Conservation (phyloP, 345 rosid genomes). For the Aquilaria malaccensis region DNA sequence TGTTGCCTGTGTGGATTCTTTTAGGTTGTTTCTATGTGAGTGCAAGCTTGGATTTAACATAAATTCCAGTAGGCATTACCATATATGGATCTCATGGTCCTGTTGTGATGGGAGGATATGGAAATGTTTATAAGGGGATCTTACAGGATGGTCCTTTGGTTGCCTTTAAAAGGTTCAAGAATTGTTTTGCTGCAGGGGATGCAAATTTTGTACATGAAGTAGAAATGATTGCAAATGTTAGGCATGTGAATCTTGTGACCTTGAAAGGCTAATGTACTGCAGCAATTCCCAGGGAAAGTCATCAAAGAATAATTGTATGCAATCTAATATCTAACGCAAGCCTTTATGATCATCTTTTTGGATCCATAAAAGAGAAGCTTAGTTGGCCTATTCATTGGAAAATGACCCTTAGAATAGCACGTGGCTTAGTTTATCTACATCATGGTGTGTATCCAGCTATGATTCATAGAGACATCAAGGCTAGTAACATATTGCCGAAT, state of each 20-base stretch:
- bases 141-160: conserved; percentile 29
- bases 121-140: conserved; percentile 28
- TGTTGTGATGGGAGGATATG: conserved; percentile 17
- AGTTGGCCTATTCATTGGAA: conserved; percentile 36
- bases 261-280: conserved; percentile 34
- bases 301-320: conserved; percentile 31
- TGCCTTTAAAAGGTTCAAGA: conserved; percentile 39
- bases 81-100: conserved; percentile 18
- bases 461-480: conserved; percentile 39
- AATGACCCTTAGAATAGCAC: conserved; percentile 36
- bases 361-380: conserved; percentile 16
- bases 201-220: conserved; percentile 35
- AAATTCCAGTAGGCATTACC: conserved; percentile 20
- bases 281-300: conserved; percentile 24
- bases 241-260: conserved; percentile 37
- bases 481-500: conserved; percentile 38
- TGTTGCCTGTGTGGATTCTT: conserved; percentile 24
- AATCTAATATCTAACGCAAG: conserved; percentile 35
- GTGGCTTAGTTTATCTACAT: conserved; percentile 39
- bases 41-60: conserved; percentile 21
- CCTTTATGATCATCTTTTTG: conserved; percentile 34
- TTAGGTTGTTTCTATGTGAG: conserved; percentile 9
- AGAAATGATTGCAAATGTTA: conserved; percentile 36
- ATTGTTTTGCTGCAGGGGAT: conserved; percentile 25
- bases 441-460: conserved; percentile 31